Evolutionary conservation across 805 yeast genomes (phyloP).

Genomic region (Metschnikowia drakensbergensis): DNA sequence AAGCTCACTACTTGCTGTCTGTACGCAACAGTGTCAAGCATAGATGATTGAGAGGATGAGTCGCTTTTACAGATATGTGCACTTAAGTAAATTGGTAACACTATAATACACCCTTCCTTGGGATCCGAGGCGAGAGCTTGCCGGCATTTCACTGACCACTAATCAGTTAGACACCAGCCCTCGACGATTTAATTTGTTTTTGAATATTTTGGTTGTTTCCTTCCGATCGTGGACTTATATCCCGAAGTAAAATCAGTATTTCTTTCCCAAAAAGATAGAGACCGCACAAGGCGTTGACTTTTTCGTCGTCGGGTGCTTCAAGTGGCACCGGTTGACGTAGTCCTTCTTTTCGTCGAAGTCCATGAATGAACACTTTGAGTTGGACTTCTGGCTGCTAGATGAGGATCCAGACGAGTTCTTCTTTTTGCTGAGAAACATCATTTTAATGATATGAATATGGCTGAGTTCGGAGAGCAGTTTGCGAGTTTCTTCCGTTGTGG

Average conservation of each 20-base stretch:
- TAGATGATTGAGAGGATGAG: neutral
- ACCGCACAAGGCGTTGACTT: constrained; percentile 27
- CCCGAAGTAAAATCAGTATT: constrained; percentile 8
- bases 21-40: neutral
- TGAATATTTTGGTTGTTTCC: neutral
- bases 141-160: neutral
- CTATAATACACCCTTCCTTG: constrained; percentile 3
- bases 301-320: constrained; percentile 22
- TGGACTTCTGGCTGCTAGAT: constrained; percentile 8
- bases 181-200: neutral
- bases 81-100: constrained; percentile 2
- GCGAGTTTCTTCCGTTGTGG: neutral
- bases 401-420: constrained; percentile 26
- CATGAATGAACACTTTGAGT: constrained; percentile 26
- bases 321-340: constrained; percentile 38
- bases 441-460: neutral
- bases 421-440: constrained; percentile 21
- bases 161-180: neutral
- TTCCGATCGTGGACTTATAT: neutral
- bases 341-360: constrained; percentile 46
- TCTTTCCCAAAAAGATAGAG: constrained; percentile 40
- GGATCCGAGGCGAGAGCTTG: neutral
- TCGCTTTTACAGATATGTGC: neutral
- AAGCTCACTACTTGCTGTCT: neutral
- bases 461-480: neutral